phyloP scores from a whole-genome alignment of 2,329 filamentous ascomycete species.

The Claviceps sorghi region DNA sequence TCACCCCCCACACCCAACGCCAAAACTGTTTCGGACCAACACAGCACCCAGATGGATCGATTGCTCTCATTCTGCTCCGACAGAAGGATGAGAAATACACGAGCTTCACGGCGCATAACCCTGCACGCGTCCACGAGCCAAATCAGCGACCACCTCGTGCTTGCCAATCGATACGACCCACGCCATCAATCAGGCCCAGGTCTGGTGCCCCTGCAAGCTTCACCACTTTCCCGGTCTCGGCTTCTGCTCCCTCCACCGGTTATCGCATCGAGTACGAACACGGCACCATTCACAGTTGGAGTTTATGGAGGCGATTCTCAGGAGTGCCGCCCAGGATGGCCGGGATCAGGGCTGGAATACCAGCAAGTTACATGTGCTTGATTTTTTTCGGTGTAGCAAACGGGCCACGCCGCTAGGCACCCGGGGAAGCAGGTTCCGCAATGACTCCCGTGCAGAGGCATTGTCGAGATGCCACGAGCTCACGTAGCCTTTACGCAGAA shows the following conservation, averaged over 20 bases:
- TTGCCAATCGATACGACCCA: too few relatives aligned
- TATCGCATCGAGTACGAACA: too few relatives aligned
- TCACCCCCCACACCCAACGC: not conserved
- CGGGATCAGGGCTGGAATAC: not conserved
- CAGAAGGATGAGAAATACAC: too few relatives aligned
- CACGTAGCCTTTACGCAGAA: too few relatives aligned
- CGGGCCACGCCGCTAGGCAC: not conserved
- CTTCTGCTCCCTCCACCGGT: too few relatives aligned
- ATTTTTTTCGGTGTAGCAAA: not conserved
- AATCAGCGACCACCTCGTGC: too few relatives aligned
- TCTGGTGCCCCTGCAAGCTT: too few relatives aligned
- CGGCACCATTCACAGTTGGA: not conserved
- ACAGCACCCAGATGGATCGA: not conserved
- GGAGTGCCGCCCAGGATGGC: not conserved
- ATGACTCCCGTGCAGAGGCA: not conserved
- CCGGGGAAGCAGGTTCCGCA: not conserved
- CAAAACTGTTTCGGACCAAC: not conserved
- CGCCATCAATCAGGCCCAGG: too few relatives aligned
- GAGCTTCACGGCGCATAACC: too few relatives aligned
- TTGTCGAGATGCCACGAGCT: not conserved
- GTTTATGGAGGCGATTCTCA: not conserved
- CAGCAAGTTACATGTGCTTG: not conserved
- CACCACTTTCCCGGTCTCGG: too few relatives aligned
- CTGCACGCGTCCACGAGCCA: too few relatives aligned
- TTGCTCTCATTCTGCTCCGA: too few relatives aligned